Base-by-base conservation (phyloP, 441 rosid species). In the Syzygium syzygioides region DNA sequence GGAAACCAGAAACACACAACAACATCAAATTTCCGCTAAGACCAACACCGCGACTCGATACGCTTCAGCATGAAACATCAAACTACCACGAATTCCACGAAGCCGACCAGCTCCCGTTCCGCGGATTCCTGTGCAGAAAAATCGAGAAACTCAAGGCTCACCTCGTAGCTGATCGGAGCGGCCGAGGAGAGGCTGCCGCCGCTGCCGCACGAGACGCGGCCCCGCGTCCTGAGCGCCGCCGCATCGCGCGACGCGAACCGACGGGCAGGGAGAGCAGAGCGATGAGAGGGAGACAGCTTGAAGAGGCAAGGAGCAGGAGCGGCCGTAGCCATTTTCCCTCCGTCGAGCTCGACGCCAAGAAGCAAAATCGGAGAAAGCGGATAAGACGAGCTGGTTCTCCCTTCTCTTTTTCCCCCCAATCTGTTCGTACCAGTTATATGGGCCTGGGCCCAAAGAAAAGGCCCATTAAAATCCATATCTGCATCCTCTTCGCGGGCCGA, bases 121-220 rank as follows among this genome's bases (percentile, higher is more conserved):
- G 28, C 66, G 7, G 30, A 26, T 26, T 59, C 13, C 28, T 4
- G 62, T 26, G 6, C 62, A 10, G 34, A 9, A 68, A 14, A 1
- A 32, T 34, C 48, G 8, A 37, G 18, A 20, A 37, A 71, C 52
- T 71, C 80, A 3, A 8, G 15, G 50, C 52, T 71, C 52, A 71
- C 83, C 83, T 71, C 83, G 83, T 71, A 71, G 52, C 83, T 37
- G 83, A 71, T 71, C 15, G 83, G 83, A 20, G 50, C 23, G 83
- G 28, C 52, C 52, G 83, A 23, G 14, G 83, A 71, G 83, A 71
- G 83, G 80, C 80, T 1, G 28, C 48, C 11, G 12, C 66, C 14
- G 48, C 79, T 9, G 23, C 79, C 14, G 80, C 83, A 71, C 52
- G 83, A 37, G 83, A 71, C 17, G 50, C n/a, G 83, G 19, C 17